Base-by-base conservation (phyloP, 129 eudicot species). In the Lactuca saligna region DNA sequence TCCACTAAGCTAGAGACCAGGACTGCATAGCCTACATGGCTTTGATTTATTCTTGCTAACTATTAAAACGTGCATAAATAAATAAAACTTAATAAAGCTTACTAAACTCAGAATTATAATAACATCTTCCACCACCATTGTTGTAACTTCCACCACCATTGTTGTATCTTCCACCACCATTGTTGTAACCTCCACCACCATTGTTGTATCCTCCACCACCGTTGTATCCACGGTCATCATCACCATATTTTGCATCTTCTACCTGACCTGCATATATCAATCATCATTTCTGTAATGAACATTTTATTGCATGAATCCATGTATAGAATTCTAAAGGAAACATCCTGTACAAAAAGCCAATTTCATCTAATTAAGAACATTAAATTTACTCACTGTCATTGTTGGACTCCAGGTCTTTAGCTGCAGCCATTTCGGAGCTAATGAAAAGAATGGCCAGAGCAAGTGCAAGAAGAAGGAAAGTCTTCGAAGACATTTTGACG, bases 371-470 rank as follows among this genome's bases (percentile, higher is more conserved):
- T 14, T 41, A 8, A 20, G 31, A 31, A 20, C 5, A 46, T 8
- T 0, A 3, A 46, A 7, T 44, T 3, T 13, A 63, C 60, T 68
- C 13, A 69, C 80, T 17, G 39, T 61, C 70, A 60, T 41, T 57
- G 51, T 75, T 75, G 38, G 80, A 60, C 31, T 48, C 39, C 70
- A 76, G 33, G 8, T 76, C 70, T 41, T 61, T 68, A 61, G 80
- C 75, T 3, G 75, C 65, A 31, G 65, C 65, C 15, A 76, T 48
- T 68, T 76, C 70, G 5, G 80, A 76, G 67, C 70, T 54, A 54
- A 76, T 55, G 17, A 76, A 63, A 53, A 76, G 31, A 61, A 76
- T 53, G 41, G 80, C 80, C 33, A 76, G 54, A 76, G 55, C 80
- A 29, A 76, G 58, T 5, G 57, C 65, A 53, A 76, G 61, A 60